Base-by-base conservation (phyloP, 768 basidiomycete genomes). In the Dacryopinax spathularia region DNA sequence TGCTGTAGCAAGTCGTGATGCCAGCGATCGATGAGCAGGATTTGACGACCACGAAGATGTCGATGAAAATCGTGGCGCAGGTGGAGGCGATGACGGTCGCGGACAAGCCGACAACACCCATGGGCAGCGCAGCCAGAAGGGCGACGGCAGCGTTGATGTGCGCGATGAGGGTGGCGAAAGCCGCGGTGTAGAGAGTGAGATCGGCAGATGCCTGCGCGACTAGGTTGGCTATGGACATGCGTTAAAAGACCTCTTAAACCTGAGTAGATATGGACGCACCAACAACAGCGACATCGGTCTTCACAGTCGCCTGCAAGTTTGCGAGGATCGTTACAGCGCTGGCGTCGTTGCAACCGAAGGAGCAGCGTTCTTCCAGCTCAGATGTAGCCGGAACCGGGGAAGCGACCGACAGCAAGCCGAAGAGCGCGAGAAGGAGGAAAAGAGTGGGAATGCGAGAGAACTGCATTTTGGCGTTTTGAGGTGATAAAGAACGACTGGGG, bases 111-210 rank as follows among this genome's bases (percentile, higher is more conserved):
- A 56, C 48, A 13, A 56, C 25, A 20, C 48, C 48, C 5, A 68
- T 4, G 68, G 69, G 62, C 70, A 65, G 43, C 63, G 62, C 20
- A 69, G 61, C 44, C 69, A 70, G 27, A 71, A 65, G n/a, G 70
- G 70, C 41, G 61, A 67, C 9, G 71, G 71, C 22, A 64, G 60
- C 15, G 69, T 67, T 27, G 61, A 60, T 12, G 69, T 67, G 1
- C 67, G 68, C 13, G 27, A 33, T 1, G 44, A 10, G 7, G 67
- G 66, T 22, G 44, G n/a, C 27, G 62, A 60, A 15, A 66, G 43
- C 18, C 68, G 72, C 33, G 68, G 63, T 27, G 63, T 48, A 27
- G 70, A 68, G 7, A 68, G 34, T 41, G 64, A 36, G 33, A 34
- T 43, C 36, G 5, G 29, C 41, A 3, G 33, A 62, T 9, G 41